phyloP scores from a whole-genome alignment of 2,329 filamentous ascomycete species.

The Elsinoe australis region DNA sequence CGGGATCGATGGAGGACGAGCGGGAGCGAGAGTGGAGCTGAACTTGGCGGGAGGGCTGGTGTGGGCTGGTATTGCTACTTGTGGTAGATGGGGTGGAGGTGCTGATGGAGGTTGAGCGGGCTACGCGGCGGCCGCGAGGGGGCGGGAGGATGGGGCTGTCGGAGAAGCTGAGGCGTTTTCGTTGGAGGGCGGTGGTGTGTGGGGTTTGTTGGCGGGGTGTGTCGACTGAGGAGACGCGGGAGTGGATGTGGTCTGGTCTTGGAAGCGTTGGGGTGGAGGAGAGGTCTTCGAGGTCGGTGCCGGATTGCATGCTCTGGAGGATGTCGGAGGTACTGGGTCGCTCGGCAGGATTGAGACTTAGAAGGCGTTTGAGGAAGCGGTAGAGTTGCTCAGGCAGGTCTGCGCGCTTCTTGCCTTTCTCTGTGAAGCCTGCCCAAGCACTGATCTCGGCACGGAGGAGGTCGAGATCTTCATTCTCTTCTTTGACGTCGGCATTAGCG shows the following conservation, averaged over 20 bases:
- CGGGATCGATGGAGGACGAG: conserved; percentile 19
- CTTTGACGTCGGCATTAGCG: conserved; percentile 33
- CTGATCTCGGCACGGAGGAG: conserved; percentile 74
- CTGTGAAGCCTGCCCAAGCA: conserved; percentile 66
- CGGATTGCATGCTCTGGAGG: conserved; percentile 64
- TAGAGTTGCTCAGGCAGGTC: conserved; percentile 85
- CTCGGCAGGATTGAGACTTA: conserved; percentile 67
- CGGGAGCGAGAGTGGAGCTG: conserved; percentile 6
- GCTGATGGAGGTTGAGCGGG: conserved; percentile 21
- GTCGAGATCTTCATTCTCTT: conserved; percentile 85
- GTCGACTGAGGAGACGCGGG: conserved; percentile 41
- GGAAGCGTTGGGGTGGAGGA: conserved; percentile 30
- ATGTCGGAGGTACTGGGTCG: conserved; percentile 84
- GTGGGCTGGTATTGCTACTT: neutral
- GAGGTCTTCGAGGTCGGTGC: conserved; percentile 43
- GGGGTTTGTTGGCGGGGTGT: conserved; percentile 28
- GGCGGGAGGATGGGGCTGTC: conserved; percentile 15
- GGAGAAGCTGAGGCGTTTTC: conserved; percentile 11
- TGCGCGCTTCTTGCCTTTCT: conserved; percentile 63
- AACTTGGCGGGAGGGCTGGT: neutral
- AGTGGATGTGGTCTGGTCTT: conserved; percentile 26
- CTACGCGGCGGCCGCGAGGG: conserved; percentile 23
- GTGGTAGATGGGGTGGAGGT: conserved; percentile 20
- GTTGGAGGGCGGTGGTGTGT: conserved; percentile 17
- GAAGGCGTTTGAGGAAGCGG: conserved; percentile 68